phyloP scores from a whole-genome alignment of 352 stramenopile species.

The Lagenidium giganteum region DNA sequence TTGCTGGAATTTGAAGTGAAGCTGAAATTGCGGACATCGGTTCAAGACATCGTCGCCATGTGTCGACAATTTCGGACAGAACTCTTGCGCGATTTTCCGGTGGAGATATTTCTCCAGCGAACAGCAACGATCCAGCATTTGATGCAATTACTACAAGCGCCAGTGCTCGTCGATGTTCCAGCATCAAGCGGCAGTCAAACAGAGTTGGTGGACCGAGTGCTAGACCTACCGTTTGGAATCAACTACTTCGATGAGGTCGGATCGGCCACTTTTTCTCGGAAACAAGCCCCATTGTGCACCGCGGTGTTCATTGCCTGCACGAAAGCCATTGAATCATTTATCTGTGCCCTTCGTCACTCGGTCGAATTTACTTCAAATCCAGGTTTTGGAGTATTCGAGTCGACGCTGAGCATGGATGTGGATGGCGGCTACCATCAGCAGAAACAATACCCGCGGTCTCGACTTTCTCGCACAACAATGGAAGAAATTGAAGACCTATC shows the following conservation, averaged over 20 bases:
- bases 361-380: constrained; percentile 31
- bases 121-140: constrained; percentile 52
- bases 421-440: too few species aligned
- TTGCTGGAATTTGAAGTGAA: constrained; percentile 83
- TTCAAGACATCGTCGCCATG: constrained; percentile 40
- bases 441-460: too few species aligned
- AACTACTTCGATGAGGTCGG: constrained; percentile 73
- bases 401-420: too few species aligned
- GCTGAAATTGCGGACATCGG: constrained; percentile 37
- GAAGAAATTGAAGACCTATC: too few species aligned
- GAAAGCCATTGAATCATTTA: constrained; percentile 53
- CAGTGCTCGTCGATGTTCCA: too few species aligned
- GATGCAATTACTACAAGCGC: constrained; percentile 56
- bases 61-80: constrained; percentile 45
- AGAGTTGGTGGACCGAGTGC: constrained; percentile 2
- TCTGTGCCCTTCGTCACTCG: constrained; percentile 34
- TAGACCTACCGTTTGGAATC: constrained; percentile 31
- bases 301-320: constrained; percentile 54
- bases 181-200: too few species aligned
- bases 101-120: constrained; percentile 64
- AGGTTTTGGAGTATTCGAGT: constrained; percentile 23
- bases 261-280: constrained; percentile 40
- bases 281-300: constrained; percentile 33
- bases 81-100: constrained; percentile 60
- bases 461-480: too few species aligned